Evolutionary conservation across 441 rosid species (phyloP), one percentile per base, ranked within the genome.

Genomic region (Syzygium syzygioides): DNA sequence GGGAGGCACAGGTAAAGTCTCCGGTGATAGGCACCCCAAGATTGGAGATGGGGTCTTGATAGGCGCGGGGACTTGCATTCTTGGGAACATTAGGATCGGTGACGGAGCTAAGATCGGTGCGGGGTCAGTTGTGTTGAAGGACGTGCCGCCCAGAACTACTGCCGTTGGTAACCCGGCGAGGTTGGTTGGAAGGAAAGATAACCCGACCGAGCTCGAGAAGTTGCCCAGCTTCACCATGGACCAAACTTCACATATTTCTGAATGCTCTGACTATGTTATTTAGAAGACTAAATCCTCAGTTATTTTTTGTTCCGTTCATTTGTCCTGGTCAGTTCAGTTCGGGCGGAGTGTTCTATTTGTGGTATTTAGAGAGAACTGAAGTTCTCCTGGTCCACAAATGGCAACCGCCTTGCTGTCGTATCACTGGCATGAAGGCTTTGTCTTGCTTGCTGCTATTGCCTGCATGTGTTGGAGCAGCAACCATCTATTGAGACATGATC

Each of bases 161-260:
- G 98, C 98, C 2, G 99, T 96, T 2, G 99, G 99, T 45, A 97
- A 96, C 66, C 99, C 98, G 5, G 99, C 99, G 50, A 95, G 94
- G 87, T 88, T 97, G 93, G 32, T 97, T 28, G 98, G 99, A 54
- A 97, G 99, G 56, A 96, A 94, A 91, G 92, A 92, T 83, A 96
- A 96, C 85, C 96, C 98, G 8, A 87, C 79, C 5, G 93, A 64
- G 94, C 96, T 92, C 79, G 94, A 95, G 55, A 95, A 93, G 92
- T 92, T 93, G 88, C 98, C 98, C 25, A 93, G 98, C 91, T 86
- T 95, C 62, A 95, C 94, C 5, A 96, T 96, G 99, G 99, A 97
- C 87, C 99, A 96, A 32, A 96, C 95, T 76, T 96, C 96, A 60
- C 91, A 94, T 87, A 91, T 93, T n/a, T 14, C 93, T 85, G 96